Base-by-base conservation (phyloP, 2,329 filamentous ascomycete species). In the Clarireedia sp. region DNA sequence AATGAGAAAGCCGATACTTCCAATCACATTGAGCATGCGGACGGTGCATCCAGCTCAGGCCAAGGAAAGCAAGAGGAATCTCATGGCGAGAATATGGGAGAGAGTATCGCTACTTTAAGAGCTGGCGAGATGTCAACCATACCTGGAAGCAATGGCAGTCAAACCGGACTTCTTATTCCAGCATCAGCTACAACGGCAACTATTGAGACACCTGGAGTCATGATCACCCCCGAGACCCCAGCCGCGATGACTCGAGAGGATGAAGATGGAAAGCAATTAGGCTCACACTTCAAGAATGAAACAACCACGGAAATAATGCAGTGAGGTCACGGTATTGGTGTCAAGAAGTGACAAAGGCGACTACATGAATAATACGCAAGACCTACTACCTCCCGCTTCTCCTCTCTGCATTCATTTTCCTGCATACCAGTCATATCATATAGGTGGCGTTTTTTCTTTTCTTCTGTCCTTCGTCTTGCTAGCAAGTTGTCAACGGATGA, bases 221-320 rank as follows among this genome's bases (percentile, higher is more conserved):
- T 60, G 57, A 38, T 67, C 26, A 68, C 66, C 1, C 64, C 66
- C 9, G 65, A 63, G 23, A 67, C 66, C 1, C 63, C 65, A 23
- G 61, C 57, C 9, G 56, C 59, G 10, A 29, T 47, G 3, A 55
- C 48, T 8, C 29, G 58, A 8, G 46, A 45, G 12, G 62, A 66
- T 12, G 61, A 66, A 23, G 54, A 60, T 37, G 60, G 56, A 5
- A 68, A 66, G 51, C 65, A 66, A 36, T 51, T 67, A 14, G 66
- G 66, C 10, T 55, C 59, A 10, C 53, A 45, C 38, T 48, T 54
- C 19, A 12, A 48, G 16, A 21, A 9, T 9, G 17, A 23, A 41
- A 16, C 29, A 23, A 54, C 26, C 19, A 33, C 36, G 23, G 44
- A 48, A 23, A 48, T 54, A 48, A 41, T 33, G n/a, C 44, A 33